Base-by-base conservation (phyloP, 2,329 filamentous ascomycete species). In the Talaromyces verruculosus region DNA sequence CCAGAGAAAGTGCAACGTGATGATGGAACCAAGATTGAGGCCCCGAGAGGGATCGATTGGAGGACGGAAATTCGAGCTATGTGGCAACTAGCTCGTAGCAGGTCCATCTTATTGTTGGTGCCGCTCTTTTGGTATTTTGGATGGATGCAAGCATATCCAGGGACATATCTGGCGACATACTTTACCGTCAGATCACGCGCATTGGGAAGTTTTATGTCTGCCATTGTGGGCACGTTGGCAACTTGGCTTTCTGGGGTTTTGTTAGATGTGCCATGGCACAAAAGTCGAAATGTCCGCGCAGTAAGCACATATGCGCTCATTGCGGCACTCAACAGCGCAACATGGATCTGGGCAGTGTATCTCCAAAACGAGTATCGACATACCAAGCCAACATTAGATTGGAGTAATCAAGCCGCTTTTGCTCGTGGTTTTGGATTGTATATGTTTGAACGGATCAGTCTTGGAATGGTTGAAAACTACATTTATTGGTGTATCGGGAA, bases 111-210 rank as follows among this genome's bases (percentile, higher is more conserved):
- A 61, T 75, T 85, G 0, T 72, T 85, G 11, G 77, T 84, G 4
- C 83, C 83, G 0, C 77, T 85, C 17, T 77, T 84, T 19, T 66
- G 64, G 60, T 66, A 63, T 33, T 70, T 84, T 0, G 81, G 82
- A 0, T 84, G 83, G 68, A 81, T 83, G 66, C 85, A 83, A 80
- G 85, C 82, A 0, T 85, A 85, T 30, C 74, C 83, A 25, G 82
- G 83, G 6, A 84, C 84, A 19, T 85, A 85, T 69, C 76, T 85
- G 17, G 81, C 83, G 10, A 81, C 79, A 30, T 85, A 85, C 73
- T 84, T 84, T 68, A 83, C 81, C 3, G 83, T 85, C 2, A 79
- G 83, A 1, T 74, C 83, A 0, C 75, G 83, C 2, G 80, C 82
- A 0, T 74, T 85, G 1, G 80, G 79, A 0, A 78, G 82, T 22